These are phyloP conservation scores for Pseudogymnoascus sp. DNA, from an alignment of 2,329 filamentous ascomycete species.

Conservation along the genomic window DNA sequence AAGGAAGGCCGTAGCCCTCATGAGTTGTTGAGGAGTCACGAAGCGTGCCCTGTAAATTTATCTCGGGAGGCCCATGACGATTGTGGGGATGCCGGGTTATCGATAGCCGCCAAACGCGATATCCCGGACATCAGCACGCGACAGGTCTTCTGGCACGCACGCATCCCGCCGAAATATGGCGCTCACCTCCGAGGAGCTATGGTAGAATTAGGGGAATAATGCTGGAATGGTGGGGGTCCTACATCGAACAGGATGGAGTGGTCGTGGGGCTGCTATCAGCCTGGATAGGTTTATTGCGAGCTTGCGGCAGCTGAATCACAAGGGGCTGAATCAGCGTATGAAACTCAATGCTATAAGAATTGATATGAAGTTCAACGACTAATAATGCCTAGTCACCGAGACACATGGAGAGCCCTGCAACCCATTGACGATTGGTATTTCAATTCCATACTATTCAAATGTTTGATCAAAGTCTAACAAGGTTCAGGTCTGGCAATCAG, in stretches of 20 bases:
- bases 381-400: not conserved
- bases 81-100: slow-evolving; percentile 7
- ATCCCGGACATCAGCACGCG: slow-evolving; percentile 6
- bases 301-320: not conserved
- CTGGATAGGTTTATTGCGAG: slow-evolving; percentile 1
- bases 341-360: not conserved
- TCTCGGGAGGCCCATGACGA: slow-evolving; percentile 1
- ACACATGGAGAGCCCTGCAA: not conserved
- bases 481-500: slow-evolving; percentile 67
- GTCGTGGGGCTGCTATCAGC: not conserved
- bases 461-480: not conserved
- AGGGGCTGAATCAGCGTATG: slow-evolving; percentile 4
- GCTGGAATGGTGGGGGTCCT: slow-evolving; percentile 6
- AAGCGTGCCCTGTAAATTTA: not conserved
- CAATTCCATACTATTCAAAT: not conserved
- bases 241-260: slow-evolving; percentile 2
- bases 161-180: not conserved
- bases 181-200: not conserved
- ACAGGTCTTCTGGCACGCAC: not conserved
- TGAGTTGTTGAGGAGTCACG: not conserved
- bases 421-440: not conserved
- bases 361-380: not conserved
- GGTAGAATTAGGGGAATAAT: not conserved
- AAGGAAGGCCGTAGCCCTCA: slow-evolving; percentile 8
- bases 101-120: slow-evolving; percentile 8